Evolutionary conservation across 306 rosid genomes (phyloP), one percentile per base, ranked within the genome.

Genomic region (Rosa multiflora): DNA sequence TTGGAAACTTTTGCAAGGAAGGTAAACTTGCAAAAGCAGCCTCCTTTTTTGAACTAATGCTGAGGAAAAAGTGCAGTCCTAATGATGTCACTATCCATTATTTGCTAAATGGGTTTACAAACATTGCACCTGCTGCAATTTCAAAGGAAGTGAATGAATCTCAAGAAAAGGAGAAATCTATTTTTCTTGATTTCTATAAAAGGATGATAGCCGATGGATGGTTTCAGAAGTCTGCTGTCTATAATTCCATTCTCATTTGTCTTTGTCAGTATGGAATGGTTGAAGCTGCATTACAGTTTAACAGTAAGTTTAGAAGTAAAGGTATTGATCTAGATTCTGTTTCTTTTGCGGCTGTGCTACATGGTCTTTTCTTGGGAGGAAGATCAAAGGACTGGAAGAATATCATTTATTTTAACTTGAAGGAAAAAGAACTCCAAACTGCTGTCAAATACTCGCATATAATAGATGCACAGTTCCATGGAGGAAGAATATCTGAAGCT

Each of bases 171-270:
- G 69, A 47, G 17, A 88, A 76, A 61, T 84, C 86, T 53, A 73
- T 86, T 76, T 83, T 89, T 87, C 77, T 88, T 77, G 89, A 83
- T 78, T 88, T 90, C 86, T 88, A 84, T 67, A 81, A 67, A 43
- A 89, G 58, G 79, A 90, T 94, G 97, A 48, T 90, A 44, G 83
- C 84, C 0, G 92, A 86, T 86, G 97, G 97, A 80, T 91, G 91
- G 90, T 55, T 42, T 51, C 85, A 12, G 49, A 49, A 71, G 70
- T 71, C 79, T 78, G 94, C 97, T 10, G 88, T 91, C 64, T 89
- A 85, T 86, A 89, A 89, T 85, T 90, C 95, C 84, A 79, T 90
- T 82, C 78, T 90, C 72, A 78, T 89, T 70, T 88, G 94, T 83
- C 94, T 93, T 77, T 85, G 97, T 79, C 86, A 76, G 70, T 80